A percentile compares a stretch with the other conserved stretches of the same genome.
Evolutionary conservation across 2,329 filamentous ascomycete genomes (phyloP).

Genomic region (Alternaria sp.): DNA sequence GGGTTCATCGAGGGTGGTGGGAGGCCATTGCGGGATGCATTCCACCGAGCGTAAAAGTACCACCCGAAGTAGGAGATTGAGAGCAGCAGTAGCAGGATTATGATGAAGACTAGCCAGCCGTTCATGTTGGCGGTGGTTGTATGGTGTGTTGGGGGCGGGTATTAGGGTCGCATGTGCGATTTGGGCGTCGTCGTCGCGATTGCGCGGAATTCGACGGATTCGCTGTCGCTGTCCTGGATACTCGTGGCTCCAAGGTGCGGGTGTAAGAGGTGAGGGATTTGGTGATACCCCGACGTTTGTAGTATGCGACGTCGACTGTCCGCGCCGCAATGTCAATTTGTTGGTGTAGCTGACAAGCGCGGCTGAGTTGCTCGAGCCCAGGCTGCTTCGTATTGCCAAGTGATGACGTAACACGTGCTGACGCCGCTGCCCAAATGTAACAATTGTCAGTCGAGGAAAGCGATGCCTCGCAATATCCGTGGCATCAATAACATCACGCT

Average conservation of each 20-base stretch:
- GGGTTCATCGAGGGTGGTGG: slow-evolving; percentile 76
- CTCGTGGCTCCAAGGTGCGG: not conserved
- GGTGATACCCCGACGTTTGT: not conserved
- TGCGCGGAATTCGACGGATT: slow-evolving; percentile 16
- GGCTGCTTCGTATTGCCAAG: slow-evolving; percentile 25
- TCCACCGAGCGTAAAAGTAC: slow-evolving; percentile 75
- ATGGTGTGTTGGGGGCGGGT: not conserved
- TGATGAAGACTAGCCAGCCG: slow-evolving; percentile 67
- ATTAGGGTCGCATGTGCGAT: slow-evolving; percentile 21
- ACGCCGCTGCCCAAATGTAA: slow-evolving; percentile 7
- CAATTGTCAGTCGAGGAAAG: not conserved
- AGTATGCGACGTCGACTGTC: slow-evolving; percentile 7
- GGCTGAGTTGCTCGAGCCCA: slow-evolving; percentile 30
- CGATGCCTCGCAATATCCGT: not conserved
- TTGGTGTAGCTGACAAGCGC: slow-evolving; percentile 25
- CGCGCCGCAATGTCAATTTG: slow-evolving; percentile 18
- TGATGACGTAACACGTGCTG: slow-evolving; percentile 36
- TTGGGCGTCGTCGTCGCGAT: slow-evolving; percentile 16
- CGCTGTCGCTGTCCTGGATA: not conserved
- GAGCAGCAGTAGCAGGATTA: slow-evolving; percentile 73
- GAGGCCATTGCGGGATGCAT: slow-evolving; percentile 76
- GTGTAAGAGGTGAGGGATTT: not conserved
- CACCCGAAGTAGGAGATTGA: slow-evolving; percentile 70
- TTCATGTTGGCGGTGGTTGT: slow-evolving; percentile 43
- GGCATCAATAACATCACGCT: not conserved